phyloP scores from a whole-genome alignment of 192 early-diverging fungal genomes.

The Powellomyces hirtus region DNA sequence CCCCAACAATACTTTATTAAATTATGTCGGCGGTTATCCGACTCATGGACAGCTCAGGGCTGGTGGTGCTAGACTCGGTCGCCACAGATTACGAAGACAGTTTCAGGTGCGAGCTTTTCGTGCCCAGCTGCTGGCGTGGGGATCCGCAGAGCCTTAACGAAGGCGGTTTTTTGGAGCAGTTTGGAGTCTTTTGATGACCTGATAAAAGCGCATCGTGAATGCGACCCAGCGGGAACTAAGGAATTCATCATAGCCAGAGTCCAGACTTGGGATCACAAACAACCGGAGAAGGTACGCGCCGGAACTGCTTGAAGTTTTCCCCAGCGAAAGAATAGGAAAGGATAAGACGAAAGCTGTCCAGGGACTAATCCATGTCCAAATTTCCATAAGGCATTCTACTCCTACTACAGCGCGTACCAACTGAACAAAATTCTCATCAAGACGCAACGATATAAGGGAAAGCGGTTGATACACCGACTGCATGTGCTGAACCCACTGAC shows the following conservation, averaged over 20 bases:
- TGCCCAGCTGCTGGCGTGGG: too few relatives aligned
- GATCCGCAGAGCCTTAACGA: too few relatives aligned
- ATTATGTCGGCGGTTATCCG: conserved; percentile 41
- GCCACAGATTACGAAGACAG: conserved; percentile 61
- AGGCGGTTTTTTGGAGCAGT: conserved; percentile 25
- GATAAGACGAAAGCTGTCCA: too few relatives aligned
- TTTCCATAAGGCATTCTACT: conserved; percentile 41
- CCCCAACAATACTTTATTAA: too few relatives aligned
- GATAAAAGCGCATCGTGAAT: conserved; percentile 34
- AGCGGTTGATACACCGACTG: conserved; percentile 58
- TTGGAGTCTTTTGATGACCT: conserved; percentile 58
- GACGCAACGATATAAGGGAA: conserved; percentile 58
- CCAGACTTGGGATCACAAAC: conserved; percentile 59
- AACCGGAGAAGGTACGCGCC: conserved; percentile 42
- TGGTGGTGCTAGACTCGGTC: conserved; percentile 49
- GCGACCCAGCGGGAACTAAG: conserved; percentile 44
- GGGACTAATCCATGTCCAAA: too few relatives aligned
- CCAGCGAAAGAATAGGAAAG: too few relatives aligned
- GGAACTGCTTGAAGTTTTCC: too few relatives aligned
- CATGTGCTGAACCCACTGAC: conserved; percentile 63
- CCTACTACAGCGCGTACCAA: conserved; percentile 60
- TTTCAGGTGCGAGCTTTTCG: conserved; percentile 37
- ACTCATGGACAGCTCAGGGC: conserved; percentile 49
- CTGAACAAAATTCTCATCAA: conserved; percentile 65
- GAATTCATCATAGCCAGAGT: conserved; percentile 60